These are phyloP conservation scores for Cylindrodendrum hubeiense DNA, from an alignment of 2,329 filamentous ascomycete species.

Conservation along the genomic window DNA sequence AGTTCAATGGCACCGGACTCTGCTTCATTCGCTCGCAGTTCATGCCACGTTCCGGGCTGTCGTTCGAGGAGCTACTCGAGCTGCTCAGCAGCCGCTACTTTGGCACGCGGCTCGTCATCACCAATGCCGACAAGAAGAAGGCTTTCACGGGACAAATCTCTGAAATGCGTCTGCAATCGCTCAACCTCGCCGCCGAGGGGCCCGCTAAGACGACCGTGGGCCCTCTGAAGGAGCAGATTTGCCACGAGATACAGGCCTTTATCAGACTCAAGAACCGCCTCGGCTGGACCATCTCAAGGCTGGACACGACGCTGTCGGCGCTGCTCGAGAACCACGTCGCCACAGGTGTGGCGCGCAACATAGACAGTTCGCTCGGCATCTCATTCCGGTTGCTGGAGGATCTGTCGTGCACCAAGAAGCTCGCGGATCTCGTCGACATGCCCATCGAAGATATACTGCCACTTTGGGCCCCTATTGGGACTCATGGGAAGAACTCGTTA, in stretches of 20 bases:
- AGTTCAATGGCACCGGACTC: neutral
- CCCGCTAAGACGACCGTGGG: neutral
- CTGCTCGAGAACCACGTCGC: neutral
- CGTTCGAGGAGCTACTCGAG: neutral
- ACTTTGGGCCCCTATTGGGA: neutral
- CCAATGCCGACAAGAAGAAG: neutral
- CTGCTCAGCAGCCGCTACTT: neutral
- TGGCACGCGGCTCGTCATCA: neutral
- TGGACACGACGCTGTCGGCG: neutral
- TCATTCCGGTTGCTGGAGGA: neutral
- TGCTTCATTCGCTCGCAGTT: neutral
- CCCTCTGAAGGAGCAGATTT: neutral
- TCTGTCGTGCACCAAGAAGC: neutral
- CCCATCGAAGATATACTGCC: neutral
- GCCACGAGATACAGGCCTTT: slow-evolving; percentile 1
- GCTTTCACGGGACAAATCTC: neutral
- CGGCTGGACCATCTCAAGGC: neutral
- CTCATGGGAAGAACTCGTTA: neutral
- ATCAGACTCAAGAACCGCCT: neutral
- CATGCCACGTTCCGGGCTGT: neutral
- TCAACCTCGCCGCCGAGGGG: neutral
- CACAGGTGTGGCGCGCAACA: neutral
- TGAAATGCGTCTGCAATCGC: neutral
- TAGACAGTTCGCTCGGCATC: neutral
- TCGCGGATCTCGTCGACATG: neutral